Evolutionary conservation across 1,284 basidiomycete genomes (phyloP).

Genomic region (Rhodotorula sp.): DNA sequence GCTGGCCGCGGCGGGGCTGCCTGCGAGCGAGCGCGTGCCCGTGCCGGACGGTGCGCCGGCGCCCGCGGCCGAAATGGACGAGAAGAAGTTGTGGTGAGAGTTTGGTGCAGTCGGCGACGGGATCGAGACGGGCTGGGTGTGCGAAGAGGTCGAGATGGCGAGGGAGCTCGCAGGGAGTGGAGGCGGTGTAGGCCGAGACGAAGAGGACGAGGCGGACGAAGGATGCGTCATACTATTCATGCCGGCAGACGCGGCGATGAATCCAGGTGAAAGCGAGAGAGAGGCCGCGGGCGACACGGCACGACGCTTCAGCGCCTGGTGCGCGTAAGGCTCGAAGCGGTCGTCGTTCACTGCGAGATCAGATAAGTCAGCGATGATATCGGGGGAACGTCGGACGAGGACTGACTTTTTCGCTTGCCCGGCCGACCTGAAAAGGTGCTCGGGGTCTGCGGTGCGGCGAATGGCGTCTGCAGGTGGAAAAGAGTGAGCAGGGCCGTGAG

Average conservation of each 20-base stretch:
- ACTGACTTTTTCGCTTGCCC: slow-evolving; percentile 40
- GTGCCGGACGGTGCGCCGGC: not conserved
- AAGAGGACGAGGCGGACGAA: not conserved
- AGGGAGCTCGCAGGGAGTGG: slow-evolving; percentile 5
- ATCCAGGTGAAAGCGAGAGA: slow-evolving; percentile 25
- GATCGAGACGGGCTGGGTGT: slow-evolving; percentile 30
- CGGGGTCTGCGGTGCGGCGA: slow-evolving; percentile 29
- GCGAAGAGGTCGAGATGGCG: not conserved
- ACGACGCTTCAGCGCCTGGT: slow-evolving; percentile 38
- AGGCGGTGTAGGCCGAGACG: slow-evolving; percentile 1
- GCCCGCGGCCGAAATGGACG: slow-evolving; percentile 7
- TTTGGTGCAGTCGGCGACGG: slow-evolving; percentile 20
- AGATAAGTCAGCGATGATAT: not conserved
- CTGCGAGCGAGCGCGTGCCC: slow-evolving; percentile 5
- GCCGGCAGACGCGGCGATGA: not conserved
- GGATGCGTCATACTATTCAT: not conserved
- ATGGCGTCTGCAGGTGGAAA: slow-evolving; percentile 2
- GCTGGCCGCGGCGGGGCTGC: slow-evolving; percentile 10
- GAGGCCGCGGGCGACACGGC: slow-evolving; percentile 41
- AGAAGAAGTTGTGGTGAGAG: slow-evolving; percentile 13
- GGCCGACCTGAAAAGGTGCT: slow-evolving; percentile 18
- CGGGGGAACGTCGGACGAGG: no score
- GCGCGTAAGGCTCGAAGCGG: slow-evolving; percentile 41
- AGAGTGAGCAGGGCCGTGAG: not conserved
- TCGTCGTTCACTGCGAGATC: slow-evolving; percentile 31